A percentile compares a stretch with the other conserved stretches of the same genome.
Conservation (phyloP, 345 rosid genomes). For the Gossypium australe region DNA sequence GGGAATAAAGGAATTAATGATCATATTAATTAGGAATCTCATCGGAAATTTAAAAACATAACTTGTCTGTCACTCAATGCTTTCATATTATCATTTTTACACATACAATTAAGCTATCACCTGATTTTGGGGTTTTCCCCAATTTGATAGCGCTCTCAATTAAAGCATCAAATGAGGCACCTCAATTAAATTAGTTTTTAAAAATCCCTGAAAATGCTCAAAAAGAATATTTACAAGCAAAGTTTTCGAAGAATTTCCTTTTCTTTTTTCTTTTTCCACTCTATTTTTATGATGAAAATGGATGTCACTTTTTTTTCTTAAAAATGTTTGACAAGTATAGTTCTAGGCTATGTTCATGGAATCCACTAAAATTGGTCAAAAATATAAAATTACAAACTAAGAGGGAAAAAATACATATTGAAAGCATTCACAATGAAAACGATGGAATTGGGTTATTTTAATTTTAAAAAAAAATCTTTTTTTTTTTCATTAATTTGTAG, state of each 20-base stretch:
- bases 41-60: neutral
- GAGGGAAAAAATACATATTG: too few species aligned
- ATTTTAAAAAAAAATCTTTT: neutral
- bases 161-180: too few species aligned
- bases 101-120: too few species aligned
- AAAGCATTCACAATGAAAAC: neutral
- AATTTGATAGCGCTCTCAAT: too few species aligned
- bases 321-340: neutral
- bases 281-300: too few species aligned
- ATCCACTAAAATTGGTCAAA: neutral
- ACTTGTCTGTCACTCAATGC: neutral
- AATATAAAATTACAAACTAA: neutral
- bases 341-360: neutral
- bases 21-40: neutral
- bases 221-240: too few species aligned
- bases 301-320: too few species aligned
- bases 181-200: too few species aligned
- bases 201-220: too few species aligned
- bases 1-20: neutral
- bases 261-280: too few species aligned
- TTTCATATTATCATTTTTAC: neutral
- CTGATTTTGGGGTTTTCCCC: too few species aligned
- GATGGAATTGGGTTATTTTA: neutral
- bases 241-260: too few species aligned
- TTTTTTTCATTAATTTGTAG: neutral